Base-by-base conservation (phyloP, 1,139 yeast species). In the Taphrina confusa region DNA sequence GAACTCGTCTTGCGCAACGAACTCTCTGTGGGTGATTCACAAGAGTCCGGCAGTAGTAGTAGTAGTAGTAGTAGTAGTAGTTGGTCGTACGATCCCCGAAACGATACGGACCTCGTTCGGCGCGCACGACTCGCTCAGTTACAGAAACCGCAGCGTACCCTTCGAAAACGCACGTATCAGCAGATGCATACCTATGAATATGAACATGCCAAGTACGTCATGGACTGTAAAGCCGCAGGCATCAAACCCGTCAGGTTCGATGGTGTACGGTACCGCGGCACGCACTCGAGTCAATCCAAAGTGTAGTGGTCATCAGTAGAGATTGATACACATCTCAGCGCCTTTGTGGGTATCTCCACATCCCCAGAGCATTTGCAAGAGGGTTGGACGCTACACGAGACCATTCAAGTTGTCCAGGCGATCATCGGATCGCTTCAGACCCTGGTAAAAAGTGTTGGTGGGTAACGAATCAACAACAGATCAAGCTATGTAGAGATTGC, bases 51-150 rank as follows among this genome's bases (percentile, higher is more conserved):
- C n/a, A n/a, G n/a, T n/a, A n/a, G n/a, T n/a, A n/a, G n/a, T n/a
- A n/a, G n/a, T n/a, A n/a, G n/a, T n/a, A n/a, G n/a, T n/a, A 14
- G 23, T 12, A 34, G 40, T 11, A 33, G 51, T 12, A 45, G 23
- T 5, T 54, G 58, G 58, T 54, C 33, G 25, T 54, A 54, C 40
- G 45, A 54, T 34, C 42, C 58, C 1, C 3, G 28, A 8, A 25
- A 25, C 16, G 58, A 54, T 27, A 11, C 31, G 9, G 51, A 54
- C 36, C 4, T 9, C 12, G 9, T 23, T 14, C 30, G 58, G 3
- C 18, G 50, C 12, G 34, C 8, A 11, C 25, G 58, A 4, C 45
- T 54, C 18, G 34, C 39, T 5, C 34, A n/a, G 3, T 16, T 54
- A 20, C 39, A 34, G 51, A 31, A 30, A 28, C 58, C 58, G 9